Conservation (phyloP, 2,329 filamentous ascomycete species). For the Davidsoniella australis region DNA sequence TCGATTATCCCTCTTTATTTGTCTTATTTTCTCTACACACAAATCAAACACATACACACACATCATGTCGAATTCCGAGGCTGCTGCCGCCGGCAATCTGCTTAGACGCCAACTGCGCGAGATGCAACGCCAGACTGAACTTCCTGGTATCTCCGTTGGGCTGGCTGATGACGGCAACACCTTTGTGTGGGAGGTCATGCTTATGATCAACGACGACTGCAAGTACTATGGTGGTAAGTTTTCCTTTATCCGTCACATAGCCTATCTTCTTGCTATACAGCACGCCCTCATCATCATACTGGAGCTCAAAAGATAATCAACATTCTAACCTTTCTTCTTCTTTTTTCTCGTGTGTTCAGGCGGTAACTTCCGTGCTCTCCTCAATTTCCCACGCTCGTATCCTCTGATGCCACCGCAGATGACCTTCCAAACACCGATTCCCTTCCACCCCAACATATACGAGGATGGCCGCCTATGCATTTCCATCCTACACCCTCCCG, state of each 20-base stretch:
- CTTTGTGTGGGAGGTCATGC: constrained; percentile 97
- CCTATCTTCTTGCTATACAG: neutral
- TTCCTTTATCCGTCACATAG: neutral
- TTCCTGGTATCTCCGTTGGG: constrained; percentile 87
- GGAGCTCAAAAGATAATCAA: neutral
- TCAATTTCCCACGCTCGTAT: constrained; percentile 73
- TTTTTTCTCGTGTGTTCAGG: constrained; percentile 31
- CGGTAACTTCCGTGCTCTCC: constrained; percentile 75
- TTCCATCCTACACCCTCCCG: constrained; percentile 87
- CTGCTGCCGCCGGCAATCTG: constrained; percentile 49
- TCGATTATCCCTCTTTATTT: neutral
- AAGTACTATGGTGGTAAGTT: constrained; percentile 76
- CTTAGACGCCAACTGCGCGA: constrained; percentile 78
- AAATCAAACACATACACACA: neutral
- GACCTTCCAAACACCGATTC: constrained; percentile 67
- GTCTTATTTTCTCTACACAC: neutral
- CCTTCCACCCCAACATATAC: constrained; percentile 93
- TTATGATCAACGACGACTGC: constrained; percentile 92
- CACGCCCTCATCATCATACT: neutral
- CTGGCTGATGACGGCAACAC: constrained; percentile 72
- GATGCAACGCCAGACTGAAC: constrained; percentile 81
- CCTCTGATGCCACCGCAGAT: constrained; percentile 78
- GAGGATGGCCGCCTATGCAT: constrained; percentile 80
- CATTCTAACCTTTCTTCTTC: neutral
- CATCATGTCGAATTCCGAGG: constrained; percentile 26